These are phyloP conservation scores for Monascus ruber DNA, from an alignment of 2,329 filamentous ascomycete genomes.

Conservation along the genomic window DNA sequence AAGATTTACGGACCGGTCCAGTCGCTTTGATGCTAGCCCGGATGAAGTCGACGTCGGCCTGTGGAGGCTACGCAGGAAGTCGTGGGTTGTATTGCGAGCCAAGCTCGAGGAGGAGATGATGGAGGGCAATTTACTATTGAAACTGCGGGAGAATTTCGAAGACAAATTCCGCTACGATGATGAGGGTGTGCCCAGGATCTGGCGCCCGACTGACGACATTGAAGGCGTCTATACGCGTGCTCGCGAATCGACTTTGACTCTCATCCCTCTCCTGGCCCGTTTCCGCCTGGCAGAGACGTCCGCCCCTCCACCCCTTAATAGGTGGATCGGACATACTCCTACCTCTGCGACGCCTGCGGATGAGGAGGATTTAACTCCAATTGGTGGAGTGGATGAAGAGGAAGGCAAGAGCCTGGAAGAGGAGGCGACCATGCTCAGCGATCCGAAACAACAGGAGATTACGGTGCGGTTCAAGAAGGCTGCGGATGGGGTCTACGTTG, in stretches of 20 bases:
- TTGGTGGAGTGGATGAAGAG: conserved; percentile 88
- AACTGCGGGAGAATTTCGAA: conserved; percentile 95
- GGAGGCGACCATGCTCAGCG: conserved; percentile 88
- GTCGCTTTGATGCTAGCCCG: conserved; percentile 82
- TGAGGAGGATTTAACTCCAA: conserved; percentile 78
- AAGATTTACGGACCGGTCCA: conserved; percentile 76
- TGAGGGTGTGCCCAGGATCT: conserved; percentile 85
- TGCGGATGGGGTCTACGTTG: conserved; percentile 92
- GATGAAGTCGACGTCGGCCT: conserved; percentile 87
- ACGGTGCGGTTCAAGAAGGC: conserved; percentile 96
- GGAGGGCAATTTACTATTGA: conserved; percentile 90
- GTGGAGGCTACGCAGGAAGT: conserved; percentile 87
- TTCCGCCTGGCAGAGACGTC: conserved; percentile 70
- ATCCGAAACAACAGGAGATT: conserved; percentile 81
- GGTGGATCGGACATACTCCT: conserved; percentile 72
- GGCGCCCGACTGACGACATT: conserved; percentile 93
- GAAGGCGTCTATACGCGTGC: conserved; percentile 90
- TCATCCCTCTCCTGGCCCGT: conserved; percentile 78
- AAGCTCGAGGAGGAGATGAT: conserved; percentile 96
- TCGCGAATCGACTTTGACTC: conserved; percentile 77
- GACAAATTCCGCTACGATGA: conserved; percentile 99
- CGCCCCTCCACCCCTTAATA: conserved; percentile 66
- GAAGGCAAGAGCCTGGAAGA: conserved; percentile 91
- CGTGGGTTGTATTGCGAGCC: conserved; percentile 78
- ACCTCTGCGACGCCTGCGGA: conserved; percentile 64